A percentile compares a stretch with the other conserved stretches of the same genome.
Conservation (phyloP, 345 rosid species). For the Dipteronia dyeriana region DNA sequence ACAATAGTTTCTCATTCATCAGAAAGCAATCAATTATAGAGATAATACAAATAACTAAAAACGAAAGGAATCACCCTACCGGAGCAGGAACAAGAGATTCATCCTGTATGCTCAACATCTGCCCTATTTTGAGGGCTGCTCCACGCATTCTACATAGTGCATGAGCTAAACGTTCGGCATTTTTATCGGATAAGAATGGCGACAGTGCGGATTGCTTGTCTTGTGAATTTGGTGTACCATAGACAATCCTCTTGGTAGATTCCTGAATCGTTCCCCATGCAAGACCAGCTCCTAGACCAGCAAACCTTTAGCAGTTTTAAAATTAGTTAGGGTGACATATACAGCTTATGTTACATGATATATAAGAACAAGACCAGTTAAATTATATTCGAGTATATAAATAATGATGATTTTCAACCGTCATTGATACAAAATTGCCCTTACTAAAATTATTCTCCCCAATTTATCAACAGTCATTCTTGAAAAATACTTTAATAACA, state of each 20-base stretch:
- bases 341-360: background rate
- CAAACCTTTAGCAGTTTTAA: slow-evolving; percentile 73
- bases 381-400: background rate
- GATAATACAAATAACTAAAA: background rate
- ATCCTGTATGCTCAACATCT: slow-evolving; percentile 97
- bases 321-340: slow-evolving; percentile 25
- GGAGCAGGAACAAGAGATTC: slow-evolving; percentile 99
- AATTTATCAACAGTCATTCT: background rate
- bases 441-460: background rate
- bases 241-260: slow-evolving; percentile 78
- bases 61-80: slow-evolving; percentile 31
- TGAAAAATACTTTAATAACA: no score
- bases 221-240: slow-evolving; percentile 56
- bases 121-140: slow-evolving; percentile 94
- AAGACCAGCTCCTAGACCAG: slow-evolving; percentile 96
- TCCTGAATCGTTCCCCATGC: slow-evolving; percentile 97
- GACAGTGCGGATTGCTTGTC: slow-evolving; percentile 68
- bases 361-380: background rate
- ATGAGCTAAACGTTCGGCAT: slow-evolving; percentile 93
- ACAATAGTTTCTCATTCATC: background rate
- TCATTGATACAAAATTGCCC: background rate
- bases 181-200: slow-evolving; percentile 73
- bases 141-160: slow-evolving; percentile 98
- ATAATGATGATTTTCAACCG: background rate
- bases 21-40: background rate